Conservation (phyloP, 306 rosid species). For the Prunus mongolica region DNA sequence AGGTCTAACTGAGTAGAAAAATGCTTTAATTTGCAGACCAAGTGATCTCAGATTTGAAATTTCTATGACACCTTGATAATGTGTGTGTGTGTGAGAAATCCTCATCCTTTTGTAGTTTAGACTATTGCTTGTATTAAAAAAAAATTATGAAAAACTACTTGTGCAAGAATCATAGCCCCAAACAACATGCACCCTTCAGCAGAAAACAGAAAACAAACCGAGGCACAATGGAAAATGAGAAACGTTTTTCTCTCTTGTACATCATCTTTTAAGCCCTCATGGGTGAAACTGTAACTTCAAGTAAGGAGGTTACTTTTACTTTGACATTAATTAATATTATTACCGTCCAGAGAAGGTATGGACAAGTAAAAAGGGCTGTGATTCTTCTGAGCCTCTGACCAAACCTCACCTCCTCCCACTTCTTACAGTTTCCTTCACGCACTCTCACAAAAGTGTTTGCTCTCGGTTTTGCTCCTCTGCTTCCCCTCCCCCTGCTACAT, state of each 20-base stretch:
- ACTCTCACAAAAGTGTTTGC: conserved; percentile 16
- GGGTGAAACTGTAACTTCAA: background rate
- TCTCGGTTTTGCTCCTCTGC: background rate
- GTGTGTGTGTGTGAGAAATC: too few species aligned
- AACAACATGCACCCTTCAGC: background rate
- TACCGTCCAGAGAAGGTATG: background rate
- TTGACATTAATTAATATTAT: background rate
- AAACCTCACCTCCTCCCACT: background rate
- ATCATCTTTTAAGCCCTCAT: background rate
- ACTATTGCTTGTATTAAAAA: too few species aligned
- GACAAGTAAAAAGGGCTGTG: background rate
- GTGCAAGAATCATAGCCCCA: background rate
- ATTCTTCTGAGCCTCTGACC: conserved; percentile 9
- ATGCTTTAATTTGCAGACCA: accelerated
- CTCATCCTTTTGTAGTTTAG: accelerated
- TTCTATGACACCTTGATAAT: too few species aligned
- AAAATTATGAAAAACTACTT: background rate
- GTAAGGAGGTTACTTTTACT: background rate
- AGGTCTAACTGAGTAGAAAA: accelerated
- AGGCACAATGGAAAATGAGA: background rate
- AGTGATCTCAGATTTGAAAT: too few species aligned
- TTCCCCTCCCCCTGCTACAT: background rate
- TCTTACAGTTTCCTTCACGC: conserved; percentile 18
- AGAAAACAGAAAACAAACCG: background rate
- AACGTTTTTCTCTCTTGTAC: background rate